Evolutionary conservation across 1,139 yeast genomes (phyloP).

Genomic region (Blastobotrys arbuscula): DNA sequence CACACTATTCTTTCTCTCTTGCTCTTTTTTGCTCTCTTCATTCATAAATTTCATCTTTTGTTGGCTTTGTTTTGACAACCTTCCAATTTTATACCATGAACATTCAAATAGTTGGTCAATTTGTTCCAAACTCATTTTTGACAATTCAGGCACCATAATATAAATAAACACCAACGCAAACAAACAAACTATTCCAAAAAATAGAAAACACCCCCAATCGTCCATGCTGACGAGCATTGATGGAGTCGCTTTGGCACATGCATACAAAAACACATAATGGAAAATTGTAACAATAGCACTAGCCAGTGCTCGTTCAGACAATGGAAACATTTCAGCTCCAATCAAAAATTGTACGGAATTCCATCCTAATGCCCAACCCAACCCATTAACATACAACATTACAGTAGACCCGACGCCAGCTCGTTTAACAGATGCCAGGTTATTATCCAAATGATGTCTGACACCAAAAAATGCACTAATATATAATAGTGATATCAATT

Average conservation of each 20-base stretch:
- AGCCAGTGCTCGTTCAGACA: constrained; percentile 49
- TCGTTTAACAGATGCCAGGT: background rate
- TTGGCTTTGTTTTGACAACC: background rate
- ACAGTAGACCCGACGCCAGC: constrained; percentile 40
- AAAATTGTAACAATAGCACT: constrained; percentile 37
- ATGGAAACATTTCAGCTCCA: constrained; percentile 56
- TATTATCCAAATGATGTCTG: background rate
- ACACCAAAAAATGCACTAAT: background rate
- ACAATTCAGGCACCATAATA: constrained; percentile 50
- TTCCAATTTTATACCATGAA: constrained; percentile 45
- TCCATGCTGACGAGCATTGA: constrained; percentile 45
- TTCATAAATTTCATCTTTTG: background rate
- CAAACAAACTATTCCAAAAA: constrained; percentile 34
- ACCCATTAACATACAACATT: constrained; percentile 47
- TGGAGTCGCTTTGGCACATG: constrained; percentile 55
- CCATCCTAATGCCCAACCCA: constrained; percentile 62
- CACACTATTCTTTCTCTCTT: background rate
- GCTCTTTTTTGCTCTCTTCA: background rate
- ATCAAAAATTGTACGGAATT: constrained; percentile 54
- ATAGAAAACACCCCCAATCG: constrained; percentile 50
- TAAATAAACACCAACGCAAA: constrained; percentile 25
- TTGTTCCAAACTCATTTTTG: constrained; percentile 50
- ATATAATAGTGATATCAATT: constrained; percentile 32
- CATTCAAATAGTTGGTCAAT: constrained; percentile 53
- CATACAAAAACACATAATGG: constrained; percentile 57